A percentile compares a stretch with the other conserved stretches of the same genome.
These are phyloP conservation scores for Zychaea mexicana DNA, from an alignment of 371 early-diverging fungal genomes.

Conservation along the genomic window DNA sequence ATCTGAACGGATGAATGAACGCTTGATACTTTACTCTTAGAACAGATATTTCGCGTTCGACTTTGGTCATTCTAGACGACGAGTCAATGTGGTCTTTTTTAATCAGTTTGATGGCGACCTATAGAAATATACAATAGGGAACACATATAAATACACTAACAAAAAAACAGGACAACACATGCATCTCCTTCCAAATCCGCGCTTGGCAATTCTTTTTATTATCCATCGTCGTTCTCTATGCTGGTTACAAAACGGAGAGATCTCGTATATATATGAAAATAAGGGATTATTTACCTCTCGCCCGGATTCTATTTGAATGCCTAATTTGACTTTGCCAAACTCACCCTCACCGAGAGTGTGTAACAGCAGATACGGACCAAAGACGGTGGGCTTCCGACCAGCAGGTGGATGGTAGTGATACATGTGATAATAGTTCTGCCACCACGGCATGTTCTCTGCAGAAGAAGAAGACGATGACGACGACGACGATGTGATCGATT, in stretches of 20 bases:
- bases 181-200: background rate
- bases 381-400: conserved; percentile 60
- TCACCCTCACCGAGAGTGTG: conserved; percentile 99
- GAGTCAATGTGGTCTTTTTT: conserved; percentile 82
- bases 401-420: conserved; percentile 51
- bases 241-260: too few species aligned
- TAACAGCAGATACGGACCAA: conserved; percentile 94
- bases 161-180: background rate
- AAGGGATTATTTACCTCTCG: conserved; percentile 74
- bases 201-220: background rate
- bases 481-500: conserved; percentile 2
- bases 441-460: conserved; percentile 29
- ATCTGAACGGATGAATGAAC: too few species aligned
- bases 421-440: conserved; percentile 47
- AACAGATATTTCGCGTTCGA: conserved; percentile 83
- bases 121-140: background rate
- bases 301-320: conserved; percentile 88
- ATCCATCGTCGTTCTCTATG: background rate
- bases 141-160: background rate
- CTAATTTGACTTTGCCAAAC: conserved; percentile 98
- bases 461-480: too few species aligned
- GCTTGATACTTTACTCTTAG: conserved; percentile 68
- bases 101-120: conserved; percentile 89
- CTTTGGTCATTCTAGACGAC: conserved; percentile 70
- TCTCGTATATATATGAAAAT: background rate